Conservation (phyloP, 345 rosid species). For the Eucalyptus melliodora region DNA sequence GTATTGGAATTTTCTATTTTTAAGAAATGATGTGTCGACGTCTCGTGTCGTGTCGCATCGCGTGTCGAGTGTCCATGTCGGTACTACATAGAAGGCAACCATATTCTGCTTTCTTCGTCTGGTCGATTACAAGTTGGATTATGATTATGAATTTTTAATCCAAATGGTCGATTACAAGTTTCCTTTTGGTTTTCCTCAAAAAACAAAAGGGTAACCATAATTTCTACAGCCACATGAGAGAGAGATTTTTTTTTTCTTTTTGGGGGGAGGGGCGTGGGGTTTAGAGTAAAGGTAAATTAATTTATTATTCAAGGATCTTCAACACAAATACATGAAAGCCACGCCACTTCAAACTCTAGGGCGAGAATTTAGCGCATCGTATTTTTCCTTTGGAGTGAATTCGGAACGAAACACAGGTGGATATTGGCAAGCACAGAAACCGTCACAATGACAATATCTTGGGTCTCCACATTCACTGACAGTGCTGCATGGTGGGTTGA, state of each 20-base stretch:
- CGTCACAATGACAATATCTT: background rate
- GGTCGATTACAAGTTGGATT: background rate
- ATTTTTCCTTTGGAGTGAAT: background rate
- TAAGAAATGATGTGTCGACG: too few relatives aligned
- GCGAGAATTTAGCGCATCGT: background rate
- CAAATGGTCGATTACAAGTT: too few relatives aligned
- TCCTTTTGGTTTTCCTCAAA: too few relatives aligned
- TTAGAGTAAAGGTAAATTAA: background rate
- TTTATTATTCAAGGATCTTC: background rate
- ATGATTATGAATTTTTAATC: background rate
- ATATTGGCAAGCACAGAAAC: background rate
- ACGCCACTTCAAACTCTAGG: background rate
- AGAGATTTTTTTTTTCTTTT: background rate
- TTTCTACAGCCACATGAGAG: background rate
- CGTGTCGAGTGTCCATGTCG: too few relatives aligned
- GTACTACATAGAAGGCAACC: background rate
- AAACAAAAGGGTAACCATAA: background rate
- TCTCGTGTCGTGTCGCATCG: accelerated
- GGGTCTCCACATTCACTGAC: background rate
- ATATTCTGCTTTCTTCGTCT: background rate
- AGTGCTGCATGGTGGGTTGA: background rate
- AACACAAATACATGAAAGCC: background rate
- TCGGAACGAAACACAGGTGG: background rate
- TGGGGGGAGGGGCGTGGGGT: background rate
- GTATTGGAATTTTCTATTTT: too few relatives aligned